A percentile compares a stretch with the other conserved stretches of the same genome.
These are phyloP conservation scores for Blumeria graminis DNA, from an alignment of 2,329 filamentous ascomycete species.

Conservation along the genomic window DNA sequence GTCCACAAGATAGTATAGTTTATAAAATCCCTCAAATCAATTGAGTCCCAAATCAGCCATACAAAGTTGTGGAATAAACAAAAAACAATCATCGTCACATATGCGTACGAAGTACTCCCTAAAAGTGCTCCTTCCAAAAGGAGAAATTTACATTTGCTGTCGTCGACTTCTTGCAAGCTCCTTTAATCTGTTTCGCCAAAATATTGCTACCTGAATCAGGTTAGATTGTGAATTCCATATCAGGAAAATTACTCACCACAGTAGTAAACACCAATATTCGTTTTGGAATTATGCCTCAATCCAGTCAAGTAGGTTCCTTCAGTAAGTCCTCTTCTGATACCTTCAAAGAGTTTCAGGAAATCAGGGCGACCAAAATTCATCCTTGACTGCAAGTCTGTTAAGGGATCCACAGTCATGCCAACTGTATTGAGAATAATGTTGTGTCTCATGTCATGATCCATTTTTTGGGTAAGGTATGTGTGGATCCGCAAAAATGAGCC, in stretches of 20 bases:
- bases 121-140: slow-evolving; percentile 97
- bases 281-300: slow-evolving; percentile 49
- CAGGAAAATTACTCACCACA: slow-evolving; percentile 41
- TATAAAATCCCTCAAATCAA: too few relatives aligned
- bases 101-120: slow-evolving; percentile 6
- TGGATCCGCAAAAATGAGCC: slow-evolving; percentile 81
- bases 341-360: slow-evolving; percentile 54
- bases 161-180: slow-evolving; percentile 49
- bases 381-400: slow-evolving; percentile 71
- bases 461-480: slow-evolving; percentile 83
- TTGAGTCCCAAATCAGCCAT: too few relatives aligned
- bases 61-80: too few relatives aligned
- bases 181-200: slow-evolving; percentile 60
- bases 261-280: slow-evolving; percentile 91
- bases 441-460: slow-evolving; percentile 77
- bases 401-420: slow-evolving; percentile 62
- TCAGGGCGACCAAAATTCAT: slow-evolving; percentile 93
- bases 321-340: slow-evolving; percentile 71
- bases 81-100: too few relatives aligned
- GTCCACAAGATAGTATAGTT: too few relatives aligned
- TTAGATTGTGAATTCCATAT: slow-evolving; percentile 4
- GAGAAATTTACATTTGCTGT: slow-evolving; percentile 69
- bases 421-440: slow-evolving; percentile 96
- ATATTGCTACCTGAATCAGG: slow-evolving; percentile 12
- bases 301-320: slow-evolving; percentile 69